These are phyloP conservation scores for Talaromyces marneffei DNA, from an alignment of 2,329 filamentous ascomycete species.

Conservation along the genomic window DNA sequence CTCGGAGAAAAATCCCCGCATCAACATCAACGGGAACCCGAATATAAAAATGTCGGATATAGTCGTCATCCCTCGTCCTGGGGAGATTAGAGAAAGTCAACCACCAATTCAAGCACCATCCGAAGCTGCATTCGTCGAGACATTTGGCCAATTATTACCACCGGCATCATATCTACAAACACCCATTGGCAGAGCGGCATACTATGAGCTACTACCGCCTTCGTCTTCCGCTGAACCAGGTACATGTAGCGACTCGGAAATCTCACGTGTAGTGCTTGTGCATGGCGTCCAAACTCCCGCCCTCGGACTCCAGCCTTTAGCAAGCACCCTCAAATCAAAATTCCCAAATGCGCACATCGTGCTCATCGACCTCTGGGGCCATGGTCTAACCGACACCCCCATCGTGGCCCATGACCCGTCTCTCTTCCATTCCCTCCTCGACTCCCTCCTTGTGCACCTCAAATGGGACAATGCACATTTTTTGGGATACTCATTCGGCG, in stretches of 20 bases:
- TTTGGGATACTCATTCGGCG: slow-evolving; percentile 49
- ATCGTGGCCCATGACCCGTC: slow-evolving; percentile 34
- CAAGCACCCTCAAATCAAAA: slow-evolving; percentile 25
- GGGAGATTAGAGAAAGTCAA: not conserved
- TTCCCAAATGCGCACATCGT: slow-evolving; percentile 39
- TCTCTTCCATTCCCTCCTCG: slow-evolving; percentile 42
- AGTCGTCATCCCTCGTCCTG: slow-evolving; percentile 5
- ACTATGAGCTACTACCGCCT: not conserved
- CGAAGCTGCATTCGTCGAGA: slow-evolving; percentile 20
- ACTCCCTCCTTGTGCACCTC: slow-evolving; percentile 36
- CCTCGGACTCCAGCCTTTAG: slow-evolving; percentile 1
- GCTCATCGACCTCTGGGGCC: slow-evolving; percentile 49
- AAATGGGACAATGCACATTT: slow-evolving; percentile 42
- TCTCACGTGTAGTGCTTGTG: not conserved
- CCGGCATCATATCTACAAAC: slow-evolving; percentile 20
- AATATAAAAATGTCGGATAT: slow-evolving; percentile 2
- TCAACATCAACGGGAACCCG: no score
- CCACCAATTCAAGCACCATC: slow-evolving; percentile 20
- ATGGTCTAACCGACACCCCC: slow-evolving; percentile 49
- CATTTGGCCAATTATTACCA: slow-evolving; percentile 19
- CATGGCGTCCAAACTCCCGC: slow-evolving; percentile 6
- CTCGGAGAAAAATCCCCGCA: no score
- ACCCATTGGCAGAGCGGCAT: slow-evolving; percentile 2
- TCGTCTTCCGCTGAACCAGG: not conserved
- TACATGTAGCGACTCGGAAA: not conserved